These are phyloP conservation scores for Beverwykella pulmonaria DNA, from an alignment of 495 filamentous ascomycete species.

Conservation along the genomic window DNA sequence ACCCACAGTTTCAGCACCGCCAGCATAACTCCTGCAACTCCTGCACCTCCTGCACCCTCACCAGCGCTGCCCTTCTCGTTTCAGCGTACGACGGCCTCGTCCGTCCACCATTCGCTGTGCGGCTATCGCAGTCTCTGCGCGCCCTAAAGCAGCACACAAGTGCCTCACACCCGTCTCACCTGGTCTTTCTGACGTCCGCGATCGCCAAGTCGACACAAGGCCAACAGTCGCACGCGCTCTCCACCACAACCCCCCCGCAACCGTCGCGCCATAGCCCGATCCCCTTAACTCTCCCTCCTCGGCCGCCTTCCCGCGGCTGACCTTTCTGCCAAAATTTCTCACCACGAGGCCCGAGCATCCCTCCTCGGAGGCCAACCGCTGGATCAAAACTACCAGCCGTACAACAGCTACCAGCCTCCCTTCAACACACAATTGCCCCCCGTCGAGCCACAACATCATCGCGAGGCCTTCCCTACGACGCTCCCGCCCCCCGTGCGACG, in stretches of 20 bases:
- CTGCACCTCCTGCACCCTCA: not conserved
- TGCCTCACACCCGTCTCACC: conserved; percentile 35
- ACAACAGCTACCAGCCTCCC: conserved; percentile 2
- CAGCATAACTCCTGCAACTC: conserved; percentile 9
- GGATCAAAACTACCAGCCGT: conserved; percentile 51
- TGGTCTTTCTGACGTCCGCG: conserved; percentile 17
- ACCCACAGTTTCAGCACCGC: conserved; percentile 1
- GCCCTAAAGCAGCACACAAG: not conserved
- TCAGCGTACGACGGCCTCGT: conserved; percentile 2
- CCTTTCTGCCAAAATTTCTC: conserved; percentile 58
- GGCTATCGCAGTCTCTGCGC: conserved; percentile 16
- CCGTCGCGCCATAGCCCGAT: not conserved
- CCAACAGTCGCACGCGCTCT: not conserved
- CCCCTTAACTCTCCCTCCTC: conserved; percentile 22
- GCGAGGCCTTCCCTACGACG: conserved; percentile 56
- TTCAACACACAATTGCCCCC: conserved; percentile 4
- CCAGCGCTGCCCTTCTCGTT: conserved; percentile 2
- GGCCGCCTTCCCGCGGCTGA: conserved; percentile 38
- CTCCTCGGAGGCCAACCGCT: conserved; percentile 63
- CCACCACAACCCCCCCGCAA: not conserved
- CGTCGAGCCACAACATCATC: conserved; percentile 46
- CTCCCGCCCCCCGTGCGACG: conserved; percentile 28
- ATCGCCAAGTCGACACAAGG: not conserved
- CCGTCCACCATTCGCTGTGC: not conserved
- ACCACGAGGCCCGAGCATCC: conserved; percentile 64